These are phyloP conservation scores for Lasiodiplodia hormozganensis DNA, from an alignment of 2,329 filamentous ascomycete genomes.

Conservation along the genomic window DNA sequence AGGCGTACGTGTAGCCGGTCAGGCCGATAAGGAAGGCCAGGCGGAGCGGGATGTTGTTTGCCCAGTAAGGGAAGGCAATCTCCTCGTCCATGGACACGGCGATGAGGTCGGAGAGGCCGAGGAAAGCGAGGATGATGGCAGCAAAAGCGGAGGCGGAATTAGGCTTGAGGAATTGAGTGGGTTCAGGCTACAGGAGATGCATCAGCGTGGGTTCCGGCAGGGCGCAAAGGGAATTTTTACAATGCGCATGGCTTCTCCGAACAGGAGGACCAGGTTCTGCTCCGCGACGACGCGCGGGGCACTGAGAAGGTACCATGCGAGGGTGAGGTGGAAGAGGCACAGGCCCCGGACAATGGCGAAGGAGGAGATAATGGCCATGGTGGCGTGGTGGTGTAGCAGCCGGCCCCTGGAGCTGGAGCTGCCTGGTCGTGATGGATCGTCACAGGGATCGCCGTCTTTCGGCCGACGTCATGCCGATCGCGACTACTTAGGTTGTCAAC, in stretches of 20 bases:
- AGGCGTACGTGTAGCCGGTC: slow-evolving; percentile 70
- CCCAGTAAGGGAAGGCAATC: slow-evolving; percentile 55
- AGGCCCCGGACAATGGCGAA: slow-evolving; percentile 81
- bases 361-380: slow-evolving; percentile 82
- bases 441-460: neutral
- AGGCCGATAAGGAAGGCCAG: slow-evolving; percentile 67
- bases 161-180: slow-evolving; percentile 70
- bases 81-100: slow-evolving; percentile 54
- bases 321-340: slow-evolving; percentile 82
- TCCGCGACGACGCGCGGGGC: slow-evolving; percentile 75
- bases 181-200: slow-evolving; percentile 60
- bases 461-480: slow-evolving; percentile 8
- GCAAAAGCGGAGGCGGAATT: slow-evolving; percentile 71
- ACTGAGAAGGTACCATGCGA: slow-evolving; percentile 83
- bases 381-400: slow-evolving; percentile 32
- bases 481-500: too few relatives aligned
- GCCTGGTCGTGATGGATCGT: neutral
- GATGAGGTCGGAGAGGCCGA: slow-evolving; percentile 55
- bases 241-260: slow-evolving; percentile 84
- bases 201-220: slow-evolving; percentile 8
- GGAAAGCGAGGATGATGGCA: slow-evolving; percentile 74
- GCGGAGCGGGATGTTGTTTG: slow-evolving; percentile 66
- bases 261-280: slow-evolving; percentile 78
- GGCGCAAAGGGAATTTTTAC: slow-evolving; percentile 57
- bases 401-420: slow-evolving; percentile 12